These are phyloP conservation scores for Trebouxia sp. DNA, from an alignment of 139 green algal species.

Conservation along the genomic window DNA sequence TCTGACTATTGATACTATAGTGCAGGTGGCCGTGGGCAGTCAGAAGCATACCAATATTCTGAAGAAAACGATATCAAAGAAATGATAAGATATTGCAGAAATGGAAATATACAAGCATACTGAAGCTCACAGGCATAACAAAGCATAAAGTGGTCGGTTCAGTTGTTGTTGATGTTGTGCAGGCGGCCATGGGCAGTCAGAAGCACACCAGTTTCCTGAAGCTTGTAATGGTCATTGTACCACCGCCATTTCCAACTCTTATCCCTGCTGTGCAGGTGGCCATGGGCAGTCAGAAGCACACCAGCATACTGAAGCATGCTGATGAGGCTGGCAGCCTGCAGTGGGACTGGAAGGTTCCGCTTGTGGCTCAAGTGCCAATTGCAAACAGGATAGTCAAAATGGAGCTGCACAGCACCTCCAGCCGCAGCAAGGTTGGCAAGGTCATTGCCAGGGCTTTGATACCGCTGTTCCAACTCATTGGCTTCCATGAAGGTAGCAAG, in stretches of 20 bases:
- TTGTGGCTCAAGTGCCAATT: slow-evolving; percentile 1
- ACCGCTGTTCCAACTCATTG: slow-evolving; percentile 16
- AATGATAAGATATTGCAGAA: too few relatives aligned
- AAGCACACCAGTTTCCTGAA: not conserved
- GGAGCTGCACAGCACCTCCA: slow-evolving; percentile 9
- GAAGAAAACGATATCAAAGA: too few relatives aligned
- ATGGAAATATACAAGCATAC: too few relatives aligned
- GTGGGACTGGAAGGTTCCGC: not conserved
- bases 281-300: slow-evolving; percentile 20
- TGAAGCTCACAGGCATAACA: not conserved
- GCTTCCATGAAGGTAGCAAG: not conserved
- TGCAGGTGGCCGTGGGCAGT: not conserved
- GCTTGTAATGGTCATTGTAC: not conserved
- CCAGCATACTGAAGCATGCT: not conserved
- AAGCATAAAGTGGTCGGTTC: not conserved
- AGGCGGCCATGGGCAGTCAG: not conserved
- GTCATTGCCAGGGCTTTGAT: not conserved
- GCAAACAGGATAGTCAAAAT: slow-evolving; percentile 21
- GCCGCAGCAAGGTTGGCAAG: slow-evolving; percentile 13
- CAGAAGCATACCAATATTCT: not conserved
- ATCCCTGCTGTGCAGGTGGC: not conserved
- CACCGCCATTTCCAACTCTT: not conserved
- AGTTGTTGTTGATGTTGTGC: not conserved
- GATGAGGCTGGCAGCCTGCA: not conserved
- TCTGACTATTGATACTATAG: not conserved